Evolutionary conservation across 495 filamentous ascomycete genomes (phyloP).

Genomic region (Penicillium waksmanii): DNA sequence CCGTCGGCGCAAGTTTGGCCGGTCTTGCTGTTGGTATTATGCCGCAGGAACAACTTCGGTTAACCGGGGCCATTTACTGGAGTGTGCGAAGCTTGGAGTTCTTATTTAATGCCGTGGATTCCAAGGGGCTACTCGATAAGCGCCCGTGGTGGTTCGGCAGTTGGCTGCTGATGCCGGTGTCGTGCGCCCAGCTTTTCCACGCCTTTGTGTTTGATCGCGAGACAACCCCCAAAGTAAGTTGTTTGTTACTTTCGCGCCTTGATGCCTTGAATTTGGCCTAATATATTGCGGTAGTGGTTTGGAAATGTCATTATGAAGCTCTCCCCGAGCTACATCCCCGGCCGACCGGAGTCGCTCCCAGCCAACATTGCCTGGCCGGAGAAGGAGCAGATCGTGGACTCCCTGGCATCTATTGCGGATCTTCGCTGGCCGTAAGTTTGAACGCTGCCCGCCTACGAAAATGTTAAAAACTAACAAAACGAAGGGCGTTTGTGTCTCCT

Average conservation of each 20-base stretch:
- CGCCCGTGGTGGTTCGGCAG: constrained; percentile 91
- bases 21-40: constrained; percentile 80
- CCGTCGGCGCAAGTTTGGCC: constrained; percentile 83
- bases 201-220: constrained; percentile 92
- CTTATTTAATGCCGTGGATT: constrained; percentile 80
- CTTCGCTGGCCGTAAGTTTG: constrained; percentile 80
- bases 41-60: constrained; percentile 74
- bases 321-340: constrained; percentile 77
- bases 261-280: constrained; percentile 6
- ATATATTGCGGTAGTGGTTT: constrained; percentile 54
- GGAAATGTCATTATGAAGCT: constrained; percentile 73
- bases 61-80: constrained; percentile 79
- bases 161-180: constrained; percentile 93
- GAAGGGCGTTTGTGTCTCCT: constrained; percentile 75
- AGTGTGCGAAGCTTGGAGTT: constrained; percentile 82
- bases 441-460: not conserved
- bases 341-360: constrained; percentile 71
- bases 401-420: constrained; percentile 75
- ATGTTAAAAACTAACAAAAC: not conserved
- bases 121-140: constrained; percentile 76
- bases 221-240: constrained; percentile 68
- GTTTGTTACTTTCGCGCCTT: constrained; percentile 3
- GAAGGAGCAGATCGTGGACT: constrained; percentile 77
- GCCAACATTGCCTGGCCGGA: constrained; percentile 70
- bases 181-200: constrained; percentile 88